Evolutionary conservation across 2,329 filamentous ascomycete genomes (phyloP).

Genomic region (Colletotrichum magnum): DNA sequence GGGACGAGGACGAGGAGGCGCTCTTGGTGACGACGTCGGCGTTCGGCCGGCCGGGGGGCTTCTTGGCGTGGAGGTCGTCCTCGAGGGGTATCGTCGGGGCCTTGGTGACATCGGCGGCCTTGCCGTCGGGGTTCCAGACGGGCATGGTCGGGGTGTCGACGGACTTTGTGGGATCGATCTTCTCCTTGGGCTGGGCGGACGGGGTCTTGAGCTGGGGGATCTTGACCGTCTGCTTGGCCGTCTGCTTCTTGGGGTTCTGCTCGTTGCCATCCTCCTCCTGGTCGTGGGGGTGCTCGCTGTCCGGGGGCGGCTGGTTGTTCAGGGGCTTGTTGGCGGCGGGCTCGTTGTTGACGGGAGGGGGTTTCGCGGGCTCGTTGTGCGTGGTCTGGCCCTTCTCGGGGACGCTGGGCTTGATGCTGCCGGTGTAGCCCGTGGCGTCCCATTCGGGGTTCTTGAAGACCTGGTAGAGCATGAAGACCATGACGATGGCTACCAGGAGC

Average conservation of each 20-base stretch:
- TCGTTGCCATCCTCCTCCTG: constrained; percentile 35
- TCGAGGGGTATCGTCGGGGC: constrained; percentile 23
- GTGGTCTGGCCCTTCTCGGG: constrained; percentile 27
- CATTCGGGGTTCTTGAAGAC: constrained; percentile 58
- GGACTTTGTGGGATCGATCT: constrained; percentile 25
- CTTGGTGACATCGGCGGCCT: constrained; percentile 29
- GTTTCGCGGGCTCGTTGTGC: constrained; percentile 26
- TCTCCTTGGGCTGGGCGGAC: constrained; percentile 28
- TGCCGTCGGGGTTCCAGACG: constrained; percentile 30
- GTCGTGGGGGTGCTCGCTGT: constrained; percentile 34
- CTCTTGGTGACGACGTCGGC: constrained; percentile 43
- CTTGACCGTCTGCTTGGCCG: constrained; percentile 39
- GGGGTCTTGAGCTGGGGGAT: constrained; percentile 37
- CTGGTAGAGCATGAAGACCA: constrained; percentile 69
- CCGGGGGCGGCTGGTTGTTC: constrained; percentile 39
- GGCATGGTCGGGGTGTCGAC: constrained; percentile 29
- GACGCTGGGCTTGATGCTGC: constrained; percentile 32
- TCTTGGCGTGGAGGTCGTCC: constrained; percentile 41
- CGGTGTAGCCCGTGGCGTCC: constrained; percentile 43
- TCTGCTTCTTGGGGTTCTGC: constrained; percentile 38
- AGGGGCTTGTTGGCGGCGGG: constrained; percentile 25
- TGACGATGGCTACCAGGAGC: constrained; percentile 66
- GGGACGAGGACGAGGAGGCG: constrained; percentile 23
- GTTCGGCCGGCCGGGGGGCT: constrained; percentile 43
- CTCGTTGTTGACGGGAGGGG: constrained; percentile 31